Evolutionary conservation across 1,139 yeast species (phyloP).

Genomic region (Yamadazyma aaseri): DNA sequence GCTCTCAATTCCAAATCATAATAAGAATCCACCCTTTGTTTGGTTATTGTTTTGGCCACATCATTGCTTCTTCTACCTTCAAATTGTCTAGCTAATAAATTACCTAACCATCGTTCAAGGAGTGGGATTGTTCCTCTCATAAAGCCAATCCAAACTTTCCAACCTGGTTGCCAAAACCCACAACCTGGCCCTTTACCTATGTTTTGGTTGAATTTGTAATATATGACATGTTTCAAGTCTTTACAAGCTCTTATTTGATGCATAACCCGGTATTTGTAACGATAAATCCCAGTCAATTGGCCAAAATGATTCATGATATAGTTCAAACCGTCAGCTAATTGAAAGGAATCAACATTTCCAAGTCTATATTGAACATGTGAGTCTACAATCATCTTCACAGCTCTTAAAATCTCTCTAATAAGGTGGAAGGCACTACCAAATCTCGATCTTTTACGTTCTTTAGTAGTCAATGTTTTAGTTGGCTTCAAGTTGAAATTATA

Average conservation of each 20-base stretch:
- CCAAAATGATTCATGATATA: slow-evolving; percentile 92
- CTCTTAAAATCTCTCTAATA: slow-evolving; percentile 81
- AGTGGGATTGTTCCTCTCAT: slow-evolving; percentile 92
- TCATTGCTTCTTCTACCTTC: slow-evolving; percentile 95
- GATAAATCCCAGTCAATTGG: slow-evolving; percentile 91
- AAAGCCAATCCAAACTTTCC: slow-evolving; percentile 96
- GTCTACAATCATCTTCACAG: slow-evolving; percentile 83
- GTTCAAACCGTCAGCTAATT: slow-evolving; percentile 90
- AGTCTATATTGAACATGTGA: slow-evolving; percentile 88
- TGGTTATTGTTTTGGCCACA: slow-evolving; percentile 89
- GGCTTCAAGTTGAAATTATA: slow-evolving; percentile 96
- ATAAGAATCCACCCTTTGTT: slow-evolving; percentile 92
- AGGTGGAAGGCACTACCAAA: slow-evolving; percentile 97
- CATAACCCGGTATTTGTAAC: slow-evolving; percentile 97
- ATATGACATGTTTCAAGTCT: slow-evolving; percentile 89
- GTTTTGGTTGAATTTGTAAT: slow-evolving; percentile 71
- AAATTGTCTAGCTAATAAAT: slow-evolving; percentile 86
- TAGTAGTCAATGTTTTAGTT: slow-evolving; percentile 92
- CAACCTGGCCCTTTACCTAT: slow-evolving; percentile 99
- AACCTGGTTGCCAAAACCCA: slow-evolving; percentile 99
- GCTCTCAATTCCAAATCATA: slow-evolving; percentile 92
- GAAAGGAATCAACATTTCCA: slow-evolving; percentile 91
- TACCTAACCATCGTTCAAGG: slow-evolving; percentile 93
- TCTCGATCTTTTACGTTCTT: slow-evolving; percentile 92
- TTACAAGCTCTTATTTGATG: slow-evolving; percentile 96